phyloP scores from a whole-genome alignment of 2,329 filamentous ascomycete genomes.

The Fusarium nanum region DNA sequence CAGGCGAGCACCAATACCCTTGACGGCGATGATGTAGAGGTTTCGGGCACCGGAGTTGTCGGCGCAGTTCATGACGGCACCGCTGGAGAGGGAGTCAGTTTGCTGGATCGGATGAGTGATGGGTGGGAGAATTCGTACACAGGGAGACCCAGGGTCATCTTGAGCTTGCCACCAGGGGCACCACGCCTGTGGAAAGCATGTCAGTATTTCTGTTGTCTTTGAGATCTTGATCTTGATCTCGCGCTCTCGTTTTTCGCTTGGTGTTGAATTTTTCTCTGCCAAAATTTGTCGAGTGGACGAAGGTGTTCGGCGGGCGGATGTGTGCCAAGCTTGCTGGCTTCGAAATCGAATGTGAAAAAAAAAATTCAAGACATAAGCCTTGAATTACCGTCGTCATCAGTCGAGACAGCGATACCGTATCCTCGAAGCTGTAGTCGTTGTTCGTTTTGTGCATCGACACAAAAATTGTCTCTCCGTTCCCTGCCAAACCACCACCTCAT shows the following conservation, averaged over 20 bases:
- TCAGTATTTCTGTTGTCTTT: conserved; percentile 47
- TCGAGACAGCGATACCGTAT: conserved; percentile 3
- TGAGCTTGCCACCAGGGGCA: conserved; percentile 99
- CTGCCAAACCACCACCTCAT: conserved; percentile 26
- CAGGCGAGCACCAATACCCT: conserved; percentile 96
- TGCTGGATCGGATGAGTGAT: conserved; percentile 19
- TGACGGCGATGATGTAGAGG: conserved; percentile 99
- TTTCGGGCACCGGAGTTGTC: conserved; percentile 99
- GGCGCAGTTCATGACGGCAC: conserved; percentile 99
- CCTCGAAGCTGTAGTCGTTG: conserved; percentile 11
- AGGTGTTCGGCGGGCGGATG: not conserved
- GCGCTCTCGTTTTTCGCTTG: conserved; percentile 22
- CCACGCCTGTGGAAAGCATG: conserved; percentile 69
- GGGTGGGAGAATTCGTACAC: conserved; percentile 71
- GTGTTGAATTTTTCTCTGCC: conserved; percentile 30
- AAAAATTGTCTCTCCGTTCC: conserved; percentile 21
- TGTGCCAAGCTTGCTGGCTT: not conserved
- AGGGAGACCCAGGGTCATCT: conserved; percentile 99
- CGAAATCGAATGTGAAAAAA: conserved; percentile 13
- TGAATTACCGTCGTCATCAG: conserved; percentile 6
- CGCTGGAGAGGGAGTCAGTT: conserved; percentile 65
- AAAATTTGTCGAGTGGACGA: conserved; percentile 6
- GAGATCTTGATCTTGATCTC: not conserved
- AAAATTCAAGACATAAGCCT: conserved; percentile 15
- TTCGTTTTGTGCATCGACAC: conserved; percentile 33